These are phyloP conservation scores for Terfezia claveryi DNA, from an alignment of 495 filamentous ascomycete species.

Conservation along the genomic window DNA sequence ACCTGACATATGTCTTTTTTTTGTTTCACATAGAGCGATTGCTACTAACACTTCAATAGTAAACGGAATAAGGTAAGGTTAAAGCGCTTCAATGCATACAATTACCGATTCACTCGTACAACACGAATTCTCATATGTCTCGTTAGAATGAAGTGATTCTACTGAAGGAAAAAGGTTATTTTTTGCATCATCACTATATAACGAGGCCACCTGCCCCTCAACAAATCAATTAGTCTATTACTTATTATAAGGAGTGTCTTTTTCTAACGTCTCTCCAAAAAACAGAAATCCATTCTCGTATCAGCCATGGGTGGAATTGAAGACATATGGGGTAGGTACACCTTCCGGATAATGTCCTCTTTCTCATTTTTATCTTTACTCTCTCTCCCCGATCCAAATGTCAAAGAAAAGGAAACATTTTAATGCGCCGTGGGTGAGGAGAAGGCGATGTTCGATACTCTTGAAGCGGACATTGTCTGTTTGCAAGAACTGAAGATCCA, in stretches of 20 bases:
- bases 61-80: constrained; percentile 66
- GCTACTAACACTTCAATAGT: constrained; percentile 28
- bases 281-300: constrained; percentile 78
- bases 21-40: too few relatives aligned
- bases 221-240: neutral
- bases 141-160: neutral
- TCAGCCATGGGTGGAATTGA: constrained; percentile 76
- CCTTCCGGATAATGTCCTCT: neutral
- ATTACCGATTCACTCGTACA: neutral
- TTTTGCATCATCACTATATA: neutral
- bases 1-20: too few relatives aligned
- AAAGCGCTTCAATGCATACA: neutral
- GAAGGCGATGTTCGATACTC: constrained; percentile 61
- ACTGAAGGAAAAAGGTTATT: neutral
- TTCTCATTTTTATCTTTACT: neutral
- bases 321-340: constrained; percentile 47
- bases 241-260: neutral
- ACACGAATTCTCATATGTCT: neutral
- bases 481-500: constrained; percentile 97
- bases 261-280: neutral
- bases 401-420: neutral
- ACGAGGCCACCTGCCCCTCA: neutral
- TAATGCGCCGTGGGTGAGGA: neutral
- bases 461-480: constrained; percentile 82
- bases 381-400: neutral